Evolutionary conservation across 2,329 filamentous ascomycete species (phyloP).

Genomic region (Phaeosphaeria sp.): DNA sequence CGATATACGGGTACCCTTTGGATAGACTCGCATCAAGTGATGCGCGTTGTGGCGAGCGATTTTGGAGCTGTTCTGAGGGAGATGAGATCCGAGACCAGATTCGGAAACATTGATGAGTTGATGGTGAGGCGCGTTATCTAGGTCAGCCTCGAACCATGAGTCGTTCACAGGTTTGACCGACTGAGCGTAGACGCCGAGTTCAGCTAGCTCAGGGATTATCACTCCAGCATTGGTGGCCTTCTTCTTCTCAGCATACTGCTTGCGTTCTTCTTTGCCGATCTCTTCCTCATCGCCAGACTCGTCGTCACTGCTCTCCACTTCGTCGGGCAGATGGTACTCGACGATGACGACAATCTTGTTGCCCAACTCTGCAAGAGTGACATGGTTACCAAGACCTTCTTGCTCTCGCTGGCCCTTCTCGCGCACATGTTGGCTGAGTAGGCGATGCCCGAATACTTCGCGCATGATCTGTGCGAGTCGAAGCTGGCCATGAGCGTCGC

Average conservation of each 20-base stretch:
- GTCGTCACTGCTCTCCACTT: conserved; percentile 52
- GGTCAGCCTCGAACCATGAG: conserved; percentile 66
- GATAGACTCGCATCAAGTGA: conserved; percentile 74
- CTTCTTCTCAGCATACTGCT: conserved; percentile 62
- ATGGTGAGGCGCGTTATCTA: conserved; percentile 63
- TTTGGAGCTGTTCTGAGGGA: conserved; percentile 56
- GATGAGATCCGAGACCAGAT: conserved; percentile 60
- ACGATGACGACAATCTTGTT: conserved; percentile 72
- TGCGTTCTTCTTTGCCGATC: conserved; percentile 58
- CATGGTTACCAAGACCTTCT: conserved; percentile 57
- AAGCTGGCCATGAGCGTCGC: conserved; percentile 63
- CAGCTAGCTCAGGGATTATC: conserved; percentile 71
- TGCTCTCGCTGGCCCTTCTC: conserved; percentile 65
- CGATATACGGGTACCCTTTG: conserved; percentile 72
- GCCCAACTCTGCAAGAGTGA: conserved; percentile 65
- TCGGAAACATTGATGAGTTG: conserved; percentile 75
- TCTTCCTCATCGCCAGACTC: conserved; percentile 47
- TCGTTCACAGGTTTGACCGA: conserved; percentile 72
- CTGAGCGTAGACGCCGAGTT: conserved; percentile 72
- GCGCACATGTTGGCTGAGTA: conserved; percentile 65
- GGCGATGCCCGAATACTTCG: conserved; percentile 66
- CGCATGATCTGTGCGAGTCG: conserved; percentile 70
- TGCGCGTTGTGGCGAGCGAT: conserved; percentile 68
- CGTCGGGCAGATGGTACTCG: conserved; percentile 67
- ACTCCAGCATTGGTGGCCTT: conserved; percentile 55